Base-by-base conservation (phyloP, 1,139 yeast genomes). In the Suhomyces coccinellae region DNA sequence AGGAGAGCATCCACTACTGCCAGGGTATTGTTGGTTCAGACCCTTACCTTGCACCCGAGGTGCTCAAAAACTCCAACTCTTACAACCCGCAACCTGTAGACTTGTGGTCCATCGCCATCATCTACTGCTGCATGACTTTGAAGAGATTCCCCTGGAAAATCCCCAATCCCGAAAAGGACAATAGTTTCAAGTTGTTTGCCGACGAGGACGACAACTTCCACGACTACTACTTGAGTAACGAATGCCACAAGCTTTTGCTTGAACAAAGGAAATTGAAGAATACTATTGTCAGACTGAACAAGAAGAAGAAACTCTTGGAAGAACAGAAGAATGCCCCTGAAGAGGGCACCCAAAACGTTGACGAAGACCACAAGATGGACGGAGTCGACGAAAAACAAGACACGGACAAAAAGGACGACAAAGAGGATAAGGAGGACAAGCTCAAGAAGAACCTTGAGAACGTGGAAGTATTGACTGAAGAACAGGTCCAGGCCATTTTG, bases 11-110 rank as follows among this genome's bases (percentile, higher is more conserved):
- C 41, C 89, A 89, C 37, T 78, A 80, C 55, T 91, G 97, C 41
- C 91, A 86, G 54, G 99, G 99, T 6, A 85, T 93, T 52, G 97
- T 93, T 44, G 99, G 99, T 6, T 88, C 97, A 9, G 99, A 95
- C 66, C 99, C 99, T 4, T 93, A 93, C 61, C 77, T 93, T 59
- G 98, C 99, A 1, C 99, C 99, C 0, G 99, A 93, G 65, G 97
- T 91, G 14, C 77, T 95, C 54, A 79, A 77, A 28, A 79, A 80
- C 44, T 77, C 82, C 46, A 67, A 69, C 51, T 79, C 84, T 28
- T 93, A 91, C 61, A 95, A 91, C 61, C 97, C 99, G 3, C 89
- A 87, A 59, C 87, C 90, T 2, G 96, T 91, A 9, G 99, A 93
- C 66, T 75, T 93, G 43, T 93, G 99, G 99, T 90, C 97, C 1